A percentile compares a stretch with the other conserved stretches of the same genome.
Conservation (phyloP, 1,284 basidiomycete species). For the Cerrena zonata region DNA sequence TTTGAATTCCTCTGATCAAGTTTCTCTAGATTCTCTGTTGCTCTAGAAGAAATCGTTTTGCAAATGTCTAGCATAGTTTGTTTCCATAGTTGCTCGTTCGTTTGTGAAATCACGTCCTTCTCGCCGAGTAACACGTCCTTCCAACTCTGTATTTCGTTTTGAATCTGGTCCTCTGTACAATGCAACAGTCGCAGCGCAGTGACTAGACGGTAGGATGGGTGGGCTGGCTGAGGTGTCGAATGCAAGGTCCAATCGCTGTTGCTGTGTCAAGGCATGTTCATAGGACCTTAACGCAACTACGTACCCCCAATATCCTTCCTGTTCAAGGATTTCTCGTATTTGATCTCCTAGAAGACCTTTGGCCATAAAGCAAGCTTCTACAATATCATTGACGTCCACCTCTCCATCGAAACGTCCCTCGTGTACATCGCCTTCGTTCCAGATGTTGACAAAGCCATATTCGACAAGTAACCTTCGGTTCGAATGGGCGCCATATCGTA, state of each 20-base stretch:
- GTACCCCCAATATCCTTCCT: slow-evolving; percentile 75
- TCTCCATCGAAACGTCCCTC: slow-evolving; percentile 39
- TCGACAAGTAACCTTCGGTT: slow-evolving; percentile 74
- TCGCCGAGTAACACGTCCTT: slow-evolving; percentile 48
- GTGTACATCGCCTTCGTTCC: slow-evolving; percentile 24
- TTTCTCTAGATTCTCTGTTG: slow-evolving; percentile 14
- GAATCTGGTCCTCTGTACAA: slow-evolving; percentile 21
- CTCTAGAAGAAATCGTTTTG: slow-evolving; percentile 29
- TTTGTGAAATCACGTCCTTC: slow-evolving; percentile 33
- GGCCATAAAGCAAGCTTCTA: slow-evolving; percentile 45
- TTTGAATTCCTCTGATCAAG: background rate
- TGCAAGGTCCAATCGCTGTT: slow-evolving; percentile 73
- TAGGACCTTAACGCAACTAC: too few species aligned
- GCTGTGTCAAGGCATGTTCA: too few species aligned
- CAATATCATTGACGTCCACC: slow-evolving; percentile 54
- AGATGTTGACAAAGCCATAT: slow-evolving; percentile 70
- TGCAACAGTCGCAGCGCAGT: slow-evolving; percentile 64
- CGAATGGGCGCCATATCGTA: slow-evolving; percentile 73
- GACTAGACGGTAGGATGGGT: slow-evolving; percentile 73
- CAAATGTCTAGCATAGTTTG: slow-evolving; percentile 33
- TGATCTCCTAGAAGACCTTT: slow-evolving; percentile 34
- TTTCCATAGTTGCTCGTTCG: slow-evolving; percentile 44
- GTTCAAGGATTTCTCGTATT: slow-evolving; percentile 48
- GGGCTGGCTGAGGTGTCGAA: slow-evolving; percentile 47
- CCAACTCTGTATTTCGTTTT: slow-evolving; percentile 43